Base-by-base conservation (phyloP, 139 green algal genomes). In the Nannochloris sp. region DNA sequence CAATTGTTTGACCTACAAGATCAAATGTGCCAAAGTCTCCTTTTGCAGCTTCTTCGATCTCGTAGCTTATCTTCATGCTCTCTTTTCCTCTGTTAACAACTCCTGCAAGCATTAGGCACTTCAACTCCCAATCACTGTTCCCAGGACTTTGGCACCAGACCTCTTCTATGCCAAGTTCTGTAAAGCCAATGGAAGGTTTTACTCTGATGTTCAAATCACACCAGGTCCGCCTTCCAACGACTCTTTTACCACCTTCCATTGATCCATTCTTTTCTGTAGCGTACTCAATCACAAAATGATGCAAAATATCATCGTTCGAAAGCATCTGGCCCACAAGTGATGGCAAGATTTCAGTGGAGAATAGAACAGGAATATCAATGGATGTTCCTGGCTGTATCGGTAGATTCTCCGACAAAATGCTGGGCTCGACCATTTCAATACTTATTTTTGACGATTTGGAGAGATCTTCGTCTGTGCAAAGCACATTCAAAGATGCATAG, bases 301-400 rank as follows among this genome's bases (percentile, higher is more conserved):
- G 34, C 34, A 40, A 40, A 40, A 40, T 40, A 40, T 40, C 34
- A 40, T 40, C 34, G 34, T 40, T 40, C 6, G 34, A 40, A 40
- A 40, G 34, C 34, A 40, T 40, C 8, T 40, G 34, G 34, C 34
- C 34, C 34, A 40, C 34, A 8, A 40, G 34, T 9, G 34, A 3
- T 1, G 34, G 34, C 34, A 40, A 40, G 34, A 40, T 40, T 7
- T 40, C 34, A 40, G 34, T 40, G 7, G 34, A 40, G 1, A 80
- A 55, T 11, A 43, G 50, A 12, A 79, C 31, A 2, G 70, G 63
- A 9, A 80, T 54, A 12, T 24, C 49, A 25, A 56, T 44, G 1
- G 37, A 51, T 10, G 48, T 29, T 14, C 64, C 65, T 23, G 71
- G 57, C 25, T 23, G 36, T 24, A 80, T 62, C 2, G 73, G 73